phyloP scores from a whole-genome alignment of 2,329 filamentous ascomycete genomes.

The Neonectria sp. region DNA sequence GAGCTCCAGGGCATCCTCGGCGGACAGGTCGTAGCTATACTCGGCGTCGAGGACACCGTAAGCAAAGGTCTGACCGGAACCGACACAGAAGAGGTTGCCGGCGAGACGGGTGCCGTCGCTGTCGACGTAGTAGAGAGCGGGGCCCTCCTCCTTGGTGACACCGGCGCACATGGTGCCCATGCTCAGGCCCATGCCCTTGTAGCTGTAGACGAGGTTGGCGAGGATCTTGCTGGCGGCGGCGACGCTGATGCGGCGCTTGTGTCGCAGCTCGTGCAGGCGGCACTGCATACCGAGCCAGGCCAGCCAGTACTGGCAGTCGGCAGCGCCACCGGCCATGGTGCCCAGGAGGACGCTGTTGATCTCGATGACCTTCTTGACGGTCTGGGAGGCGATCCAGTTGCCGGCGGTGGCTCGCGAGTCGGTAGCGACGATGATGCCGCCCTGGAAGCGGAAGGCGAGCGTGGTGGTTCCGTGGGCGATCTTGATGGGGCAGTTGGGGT shows the following conservation, averaged over 20 bases:
- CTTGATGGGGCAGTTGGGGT: conserved; percentile 98
- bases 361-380: conserved; percentile 99
- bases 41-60: conserved; percentile 98
- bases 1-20: conserved; percentile 91
- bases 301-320: conserved; percentile 99
- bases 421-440: conserved; percentile 97
- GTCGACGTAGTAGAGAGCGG: conserved; percentile 99
- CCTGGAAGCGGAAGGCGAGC: conserved; percentile 97
- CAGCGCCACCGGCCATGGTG: conserved; percentile 98
- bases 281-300: conserved; percentile 99
- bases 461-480: conserved; percentile 99
- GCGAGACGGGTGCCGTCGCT: conserved; percentile 89
- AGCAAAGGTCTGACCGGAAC: conserved; percentile 97
- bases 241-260: conserved; percentile 98
- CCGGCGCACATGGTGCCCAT: conserved; percentile 99
- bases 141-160: conserved; percentile 94
- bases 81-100: conserved; percentile 98
- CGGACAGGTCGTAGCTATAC: conserved; percentile 90
- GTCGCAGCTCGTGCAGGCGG: conserved; percentile 97
- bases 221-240: conserved; percentile 98
- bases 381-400: conserved; percentile 99
- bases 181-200: conserved; percentile 98
- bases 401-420: conserved; percentile 97
- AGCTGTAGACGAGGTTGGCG: conserved; percentile 96
- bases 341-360: conserved; percentile 95